A percentile compares a stretch with the other conserved stretches of the same genome.
Conservation (phyloP, 1,139 yeast species). For the Protomyces macrosporus region DNA sequence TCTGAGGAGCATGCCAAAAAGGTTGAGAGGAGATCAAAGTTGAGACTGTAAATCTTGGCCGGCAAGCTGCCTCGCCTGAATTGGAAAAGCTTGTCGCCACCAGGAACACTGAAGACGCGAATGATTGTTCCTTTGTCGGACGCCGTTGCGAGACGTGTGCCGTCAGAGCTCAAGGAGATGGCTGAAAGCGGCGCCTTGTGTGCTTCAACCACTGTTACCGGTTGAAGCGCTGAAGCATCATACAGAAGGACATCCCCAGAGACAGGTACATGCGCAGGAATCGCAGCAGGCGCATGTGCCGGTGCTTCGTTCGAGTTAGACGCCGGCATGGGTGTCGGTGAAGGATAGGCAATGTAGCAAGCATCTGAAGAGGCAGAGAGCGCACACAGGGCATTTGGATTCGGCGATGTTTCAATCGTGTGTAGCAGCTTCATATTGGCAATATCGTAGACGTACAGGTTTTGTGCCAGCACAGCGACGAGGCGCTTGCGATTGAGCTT, state of each 20-base stretch:
- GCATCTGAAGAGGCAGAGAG: constrained; percentile 60
- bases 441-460: constrained; percentile 83
- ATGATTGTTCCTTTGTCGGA: constrained; percentile 93
- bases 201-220: constrained; percentile 85
- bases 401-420: constrained; percentile 80
- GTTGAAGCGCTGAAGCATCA: constrained; percentile 70
- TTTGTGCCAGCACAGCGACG: constrained; percentile 73
- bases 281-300: constrained; percentile 19
- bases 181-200: constrained; percentile 84
- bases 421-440: constrained; percentile 80
- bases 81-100: constrained; percentile 78
- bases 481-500: constrained; percentile 69
- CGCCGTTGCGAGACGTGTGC: constrained; percentile 81
- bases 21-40: constrained; percentile 69
- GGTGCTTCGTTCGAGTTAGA: constrained; percentile 25
- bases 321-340: constrained; percentile 47
- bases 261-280: constrained; percentile 34
- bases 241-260: constrained; percentile 88
- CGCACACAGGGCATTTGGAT: constrained; percentile 51
- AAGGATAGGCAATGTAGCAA: constrained; percentile 78
- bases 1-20: constrained; percentile 82
- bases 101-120: constrained; percentile 75
- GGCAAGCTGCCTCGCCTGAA: constrained; percentile 89
- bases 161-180: constrained; percentile 70
- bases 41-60: constrained; percentile 75